phyloP scores from a whole-genome alignment of 2,329 filamentous ascomycete species.

The Chaetothyriales sp. region DNA sequence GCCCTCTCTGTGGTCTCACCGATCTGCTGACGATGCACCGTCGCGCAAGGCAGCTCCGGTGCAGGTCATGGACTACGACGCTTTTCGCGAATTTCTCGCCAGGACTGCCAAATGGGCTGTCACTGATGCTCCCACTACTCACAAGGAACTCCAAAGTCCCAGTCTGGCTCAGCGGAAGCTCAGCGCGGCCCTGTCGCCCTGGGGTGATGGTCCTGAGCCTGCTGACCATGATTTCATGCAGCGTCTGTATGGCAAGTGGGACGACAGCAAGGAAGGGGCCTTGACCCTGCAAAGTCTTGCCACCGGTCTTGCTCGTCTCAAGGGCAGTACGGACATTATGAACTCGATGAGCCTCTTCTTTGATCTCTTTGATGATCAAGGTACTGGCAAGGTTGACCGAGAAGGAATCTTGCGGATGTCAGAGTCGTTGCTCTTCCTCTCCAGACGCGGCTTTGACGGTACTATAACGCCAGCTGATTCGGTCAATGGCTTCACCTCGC shows the following conservation, averaged over 20 bases:
- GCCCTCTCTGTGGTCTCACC: slow-evolving; percentile 9
- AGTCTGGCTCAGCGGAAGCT: slow-evolving; percentile 38
- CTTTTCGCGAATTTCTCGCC: slow-evolving; percentile 84
- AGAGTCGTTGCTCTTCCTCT: slow-evolving; percentile 83
- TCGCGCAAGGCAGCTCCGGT: slow-evolving; percentile 29
- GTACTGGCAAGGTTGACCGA: slow-evolving; percentile 79
- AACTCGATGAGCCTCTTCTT: slow-evolving; percentile 96
- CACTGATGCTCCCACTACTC: slow-evolving; percentile 57
- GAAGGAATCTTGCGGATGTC: slow-evolving; percentile 92
- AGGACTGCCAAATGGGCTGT: slow-evolving; percentile 85
- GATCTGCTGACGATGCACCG: slow-evolving; percentile 40
- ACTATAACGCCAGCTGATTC: slow-evolving; percentile 51
- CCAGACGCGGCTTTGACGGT: slow-evolving; percentile 69
- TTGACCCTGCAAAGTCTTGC: slow-evolving; percentile 86
- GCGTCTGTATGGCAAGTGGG: slow-evolving; percentile 77
- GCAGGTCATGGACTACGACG: slow-evolving; percentile 83
- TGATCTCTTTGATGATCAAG: slow-evolving; percentile 85
- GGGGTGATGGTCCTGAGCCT: slow-evolving; percentile 51
- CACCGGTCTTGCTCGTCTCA: slow-evolving; percentile 74
- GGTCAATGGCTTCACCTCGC: slow-evolving; percentile 31
- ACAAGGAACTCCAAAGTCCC: slow-evolving; percentile 7
- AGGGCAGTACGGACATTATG: slow-evolving; percentile 92
- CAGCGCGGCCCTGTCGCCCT: slow-evolving; percentile 35
- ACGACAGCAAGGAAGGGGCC: slow-evolving; percentile 58
- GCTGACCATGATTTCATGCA: slow-evolving; percentile 91